phyloP scores from a whole-genome alignment of 768 basidiomycete species.

The Tremella mesenterica region DNA sequence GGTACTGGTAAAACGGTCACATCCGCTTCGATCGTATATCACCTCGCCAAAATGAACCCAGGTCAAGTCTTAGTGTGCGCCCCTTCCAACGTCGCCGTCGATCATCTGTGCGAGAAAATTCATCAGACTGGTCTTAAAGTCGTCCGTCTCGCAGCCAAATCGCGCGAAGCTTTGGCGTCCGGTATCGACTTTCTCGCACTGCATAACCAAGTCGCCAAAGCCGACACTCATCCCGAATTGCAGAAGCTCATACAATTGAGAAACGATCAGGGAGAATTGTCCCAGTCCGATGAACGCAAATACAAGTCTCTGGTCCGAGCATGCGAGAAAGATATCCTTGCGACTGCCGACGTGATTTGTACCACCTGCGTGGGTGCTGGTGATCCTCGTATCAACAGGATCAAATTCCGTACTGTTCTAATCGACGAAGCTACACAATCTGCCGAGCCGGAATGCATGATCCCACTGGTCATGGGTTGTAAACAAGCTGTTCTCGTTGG shows the following conservation, averaged over 20 bases:
- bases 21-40: conserved; percentile 96
- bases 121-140: conserved; percentile 98
- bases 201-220: conserved; percentile 95
- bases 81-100: conserved; percentile 97
- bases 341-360: conserved; percentile 94
- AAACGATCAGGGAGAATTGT: conserved; percentile 94
- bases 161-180: conserved; percentile 95
- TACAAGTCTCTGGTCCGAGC: conserved; percentile 91
- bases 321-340: conserved; percentile 94
- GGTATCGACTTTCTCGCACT: conserved; percentile 86
- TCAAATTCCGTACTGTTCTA: conserved; percentile 96
- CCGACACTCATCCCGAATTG: conserved; percentile 87
- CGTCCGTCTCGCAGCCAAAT: conserved; percentile 94
- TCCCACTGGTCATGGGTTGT: conserved; percentile 92
- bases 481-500: conserved; percentile 98
- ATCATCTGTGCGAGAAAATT: conserved; percentile 98
- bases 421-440: conserved; percentile 99
- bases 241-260: conserved; percentile 97
- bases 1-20: conserved; percentile 99
- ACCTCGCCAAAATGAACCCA: conserved; percentile 98
- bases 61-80: conserved; percentile 98
- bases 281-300: conserved; percentile 92
- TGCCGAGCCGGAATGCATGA: conserved; percentile 99
- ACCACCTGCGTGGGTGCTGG: conserved; percentile 97
- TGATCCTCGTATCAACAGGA: conserved; percentile 87